A percentile compares a stretch with the other conserved stretches of the same genome.
These are phyloP conservation scores for Aspergillus ustus DNA, from an alignment of 2,329 filamentous ascomycete species.

Conservation along the genomic window DNA sequence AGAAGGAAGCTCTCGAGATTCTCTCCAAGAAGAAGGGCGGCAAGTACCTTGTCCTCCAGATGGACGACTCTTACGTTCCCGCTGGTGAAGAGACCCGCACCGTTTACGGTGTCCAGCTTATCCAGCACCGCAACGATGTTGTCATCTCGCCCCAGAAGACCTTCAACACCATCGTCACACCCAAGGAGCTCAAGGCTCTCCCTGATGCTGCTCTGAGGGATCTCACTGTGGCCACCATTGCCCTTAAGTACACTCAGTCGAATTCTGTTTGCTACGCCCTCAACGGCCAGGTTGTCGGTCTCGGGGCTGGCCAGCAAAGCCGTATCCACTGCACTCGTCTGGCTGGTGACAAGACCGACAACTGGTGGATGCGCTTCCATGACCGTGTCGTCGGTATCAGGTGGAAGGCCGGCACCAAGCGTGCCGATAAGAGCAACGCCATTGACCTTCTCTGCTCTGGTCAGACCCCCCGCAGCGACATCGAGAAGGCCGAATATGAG, in stretches of 20 bases:
- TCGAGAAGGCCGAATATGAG: slow-evolving; percentile 87
- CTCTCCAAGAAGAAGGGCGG: slow-evolving; percentile 98
- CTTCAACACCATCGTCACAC: slow-evolving; percentile 83
- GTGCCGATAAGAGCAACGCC: slow-evolving; percentile 96
- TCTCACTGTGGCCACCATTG: slow-evolving; percentile 92
- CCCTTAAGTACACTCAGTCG: slow-evolving; percentile 97
- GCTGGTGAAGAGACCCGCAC: slow-evolving; percentile 75
- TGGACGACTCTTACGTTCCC: slow-evolving; percentile 87
- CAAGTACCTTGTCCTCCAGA: slow-evolving; percentile 93
- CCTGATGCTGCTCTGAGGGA: slow-evolving; percentile 84
- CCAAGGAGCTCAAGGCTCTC: slow-evolving; percentile 74
- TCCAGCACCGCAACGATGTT: slow-evolving; percentile 91
- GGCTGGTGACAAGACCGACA: slow-evolving; percentile 97
- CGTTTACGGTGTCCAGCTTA: slow-evolving; percentile 85
- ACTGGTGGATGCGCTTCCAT: slow-evolving; percentile 99
- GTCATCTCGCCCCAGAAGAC: slow-evolving; percentile 79
- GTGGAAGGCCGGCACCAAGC: slow-evolving; percentile 98
- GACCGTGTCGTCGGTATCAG: slow-evolving; percentile 83
- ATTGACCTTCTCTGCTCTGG: slow-evolving; percentile 95
- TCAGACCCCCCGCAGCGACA: slow-evolving; percentile 78
- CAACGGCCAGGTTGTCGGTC: slow-evolving; percentile 89
- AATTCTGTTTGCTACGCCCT: slow-evolving; percentile 98
- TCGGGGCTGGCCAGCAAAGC: slow-evolving; percentile 95
- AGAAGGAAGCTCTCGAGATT: slow-evolving; percentile 83
- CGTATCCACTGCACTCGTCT: slow-evolving; percentile 98